These are phyloP conservation scores for Volvox carteri DNA, from an alignment of 163 green algal species.

Conservation along the genomic window DNA sequence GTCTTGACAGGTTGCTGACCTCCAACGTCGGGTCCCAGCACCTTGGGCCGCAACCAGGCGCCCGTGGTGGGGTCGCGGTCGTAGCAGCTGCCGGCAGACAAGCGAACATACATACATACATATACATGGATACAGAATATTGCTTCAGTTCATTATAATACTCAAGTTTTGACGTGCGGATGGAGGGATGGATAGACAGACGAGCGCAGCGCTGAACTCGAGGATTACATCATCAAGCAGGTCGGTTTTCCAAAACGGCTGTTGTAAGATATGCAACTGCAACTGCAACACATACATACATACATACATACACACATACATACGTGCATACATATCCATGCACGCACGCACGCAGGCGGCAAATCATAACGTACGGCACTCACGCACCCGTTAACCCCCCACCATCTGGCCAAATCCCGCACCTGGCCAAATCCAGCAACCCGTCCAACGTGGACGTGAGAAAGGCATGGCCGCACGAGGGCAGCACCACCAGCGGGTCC, in stretches of 20 bases:
- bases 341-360: neutral
- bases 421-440: slow-evolving; percentile 31
- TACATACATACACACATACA: no score
- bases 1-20: slow-evolving; percentile 14
- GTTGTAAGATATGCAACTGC: no score
- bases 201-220: no score
- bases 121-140: no score
- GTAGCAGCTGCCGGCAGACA: slow-evolving; percentile 11
- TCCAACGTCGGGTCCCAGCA: neutral
- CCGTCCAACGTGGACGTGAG: slow-evolving; percentile 55
- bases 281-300: no score
- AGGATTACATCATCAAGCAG: no score
- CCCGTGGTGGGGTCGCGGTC: neutral
- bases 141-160: no score
- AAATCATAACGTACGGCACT: no score
- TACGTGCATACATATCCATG: no score
- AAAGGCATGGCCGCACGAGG: slow-evolving; percentile 59
- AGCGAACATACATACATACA: neutral
- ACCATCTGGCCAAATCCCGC: neutral
- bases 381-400: neutral
- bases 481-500: slow-evolving; percentile 65
- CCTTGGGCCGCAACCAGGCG: slow-evolving; percentile 40
- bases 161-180: no score
- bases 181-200: no score
- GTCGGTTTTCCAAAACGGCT: no score